Evolutionary conservation across 495 filamentous ascomycete genomes (phyloP), one percentile per base, ranked within the genome.

Genomic region (Penicillium lividum): DNA sequence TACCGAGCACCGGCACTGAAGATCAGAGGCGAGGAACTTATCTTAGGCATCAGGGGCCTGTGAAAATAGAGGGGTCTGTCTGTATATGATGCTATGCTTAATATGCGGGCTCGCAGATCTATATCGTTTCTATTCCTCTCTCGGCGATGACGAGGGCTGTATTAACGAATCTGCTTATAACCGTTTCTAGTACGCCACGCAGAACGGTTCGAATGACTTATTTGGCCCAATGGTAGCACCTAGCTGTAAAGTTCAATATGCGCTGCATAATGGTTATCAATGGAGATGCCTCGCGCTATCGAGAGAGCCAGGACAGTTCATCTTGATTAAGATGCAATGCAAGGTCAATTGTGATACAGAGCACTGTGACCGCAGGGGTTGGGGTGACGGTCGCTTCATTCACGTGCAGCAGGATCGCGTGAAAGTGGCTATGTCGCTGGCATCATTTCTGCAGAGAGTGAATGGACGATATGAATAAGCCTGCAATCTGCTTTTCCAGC

Each of bases 171-270:
- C 8, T 45, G 9, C 43, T 16, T 4, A 25, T 4, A 45, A 45
- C 5, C 18, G 18, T 2, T 27, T 45, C 16, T 45, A 9, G 43
- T 18, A 27, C 43, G 13, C 16, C 18, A 27, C 18, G 25, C 6
- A 45, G 9, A 18, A 25, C 4, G 25, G 16, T 9, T 25, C 18
- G 18, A 40, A 22, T 22, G 22, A 6, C 3, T 16, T 22, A 6
- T 51, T 51, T 38, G 15, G 49, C 51, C 31, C 10, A 48, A 48
- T n/a, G 11, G 45, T 48, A 30, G 45, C 45, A 48, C 27, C 45
- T 7, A n/a, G 45, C 30, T 16, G 27, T 30, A 7, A 48, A 30
- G 22, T 22, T 22, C 22, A 22, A 22, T 2, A 22, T 22, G 22
- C 15, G 36, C 13, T 40, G 36, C 3, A 40, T n/a, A 40, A n/a